Evolutionary conservation across 177 flowering plant genomes (phyloP), one percentile per base, ranked within the genome.

Genomic region (Tripterygium wilfordii): DNA sequence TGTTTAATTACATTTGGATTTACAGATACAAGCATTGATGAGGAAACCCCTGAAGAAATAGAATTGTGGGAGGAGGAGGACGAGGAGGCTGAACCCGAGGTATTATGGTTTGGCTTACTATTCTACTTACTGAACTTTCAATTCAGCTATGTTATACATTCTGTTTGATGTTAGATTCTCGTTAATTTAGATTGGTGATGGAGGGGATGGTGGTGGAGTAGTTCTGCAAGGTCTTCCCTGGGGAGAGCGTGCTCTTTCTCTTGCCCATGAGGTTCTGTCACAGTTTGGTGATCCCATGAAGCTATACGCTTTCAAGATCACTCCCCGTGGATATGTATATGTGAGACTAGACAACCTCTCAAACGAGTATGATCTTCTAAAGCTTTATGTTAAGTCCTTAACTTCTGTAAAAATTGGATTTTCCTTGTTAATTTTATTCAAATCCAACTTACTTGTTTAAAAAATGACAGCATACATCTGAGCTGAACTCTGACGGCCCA

Each of bases 161-260:
- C 26, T 51, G 8, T 8, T 13, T 62, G 41, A 47, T 51, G 20
- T 4, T 25, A 31, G 42, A 24, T 45, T 12, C 36, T 36, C 15
- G 16, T 19, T 33, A 19, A 20, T 61, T 14, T 67, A 92, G 98
- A 42, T 82, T 53, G 98, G 89, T 21, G 96, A 92, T 74, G 98
- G 98, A 61, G 96, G 94, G 14, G 85, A 74, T 76, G 98, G 98
- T 35, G 98, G 98, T 53, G 98, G 96, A 26, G 58, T 92, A 31
- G 88, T 76, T 38, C 36, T 92, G 37, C 62, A 80, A 50, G 74
- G 62, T 53, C 72, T 86, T 42, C 70, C 82, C 8, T 90, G 96
- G 98, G 96, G 95, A 26, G 81, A 75, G 28, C 65, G 52, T 9
- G 84, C 63, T 48, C 68, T 84, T 43, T 69, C 82, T 5, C 61